These are phyloP conservation scores for Fusarium graminum DNA, from an alignment of 2,329 filamentous ascomycete genomes.

Conservation along the genomic window DNA sequence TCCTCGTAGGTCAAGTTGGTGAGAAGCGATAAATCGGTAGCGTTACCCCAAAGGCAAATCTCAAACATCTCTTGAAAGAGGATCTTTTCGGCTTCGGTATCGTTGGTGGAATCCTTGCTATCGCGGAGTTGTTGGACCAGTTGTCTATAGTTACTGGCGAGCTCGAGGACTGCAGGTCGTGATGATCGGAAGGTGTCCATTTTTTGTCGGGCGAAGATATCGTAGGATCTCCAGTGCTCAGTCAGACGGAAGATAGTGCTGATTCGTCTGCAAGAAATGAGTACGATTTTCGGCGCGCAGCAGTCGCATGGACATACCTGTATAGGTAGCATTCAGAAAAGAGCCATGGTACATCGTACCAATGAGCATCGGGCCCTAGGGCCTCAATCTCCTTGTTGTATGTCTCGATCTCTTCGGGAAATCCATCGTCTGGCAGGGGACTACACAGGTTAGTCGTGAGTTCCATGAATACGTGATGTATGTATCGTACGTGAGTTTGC, in stretches of 20 bases:
- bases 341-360: constrained; percentile 90
- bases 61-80: constrained; percentile 95
- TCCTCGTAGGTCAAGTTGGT: constrained; percentile 94
- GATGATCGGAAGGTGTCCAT: constrained; percentile 93
- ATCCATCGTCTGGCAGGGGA: constrained; percentile 81
- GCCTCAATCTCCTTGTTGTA: constrained; percentile 90
- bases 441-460: constrained; percentile 56
- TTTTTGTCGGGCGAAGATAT: constrained; percentile 91
- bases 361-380: constrained; percentile 75
- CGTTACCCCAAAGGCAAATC: constrained; percentile 97
- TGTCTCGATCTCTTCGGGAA: constrained; percentile 79
- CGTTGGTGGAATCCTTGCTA: constrained; percentile 64
- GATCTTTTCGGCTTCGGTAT: constrained; percentile 77
- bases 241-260: constrained; percentile 82
- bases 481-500: constrained; percentile 75
- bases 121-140: constrained; percentile 75
- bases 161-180: constrained; percentile 84
- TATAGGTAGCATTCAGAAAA: constrained; percentile 96
- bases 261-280: constrained; percentile 70
- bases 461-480: no score
- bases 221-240: constrained; percentile 88
- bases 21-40: constrained; percentile 91
- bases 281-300: neutral
- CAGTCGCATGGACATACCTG: constrained; percentile 62
- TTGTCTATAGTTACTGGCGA: constrained; percentile 82